Conservation (phyloP, 306 rosid species). For the Malus fusca region DNA sequence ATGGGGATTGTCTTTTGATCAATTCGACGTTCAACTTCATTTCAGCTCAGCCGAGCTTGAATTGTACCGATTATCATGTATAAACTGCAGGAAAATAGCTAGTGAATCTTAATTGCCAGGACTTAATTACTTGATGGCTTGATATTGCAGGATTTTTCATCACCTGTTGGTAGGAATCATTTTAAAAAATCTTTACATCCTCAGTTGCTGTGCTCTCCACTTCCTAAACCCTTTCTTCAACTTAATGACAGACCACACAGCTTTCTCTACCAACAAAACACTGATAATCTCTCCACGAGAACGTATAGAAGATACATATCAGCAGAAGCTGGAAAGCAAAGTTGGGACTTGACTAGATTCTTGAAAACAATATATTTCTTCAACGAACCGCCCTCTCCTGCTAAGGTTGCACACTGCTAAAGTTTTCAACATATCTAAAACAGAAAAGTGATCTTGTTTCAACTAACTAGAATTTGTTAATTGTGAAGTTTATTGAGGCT, state of each 20-base stretch:
- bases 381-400: conserved; percentile 77
- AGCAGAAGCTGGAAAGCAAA: conserved; percentile 51
- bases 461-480: conserved; percentile 39
- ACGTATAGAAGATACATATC: conserved; percentile 29
- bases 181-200: conserved; percentile 25
- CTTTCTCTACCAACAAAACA: conserved; percentile 24
- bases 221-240: conserved; percentile 76
- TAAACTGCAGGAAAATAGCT: not conserved
- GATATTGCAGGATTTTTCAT: conserved; percentile 51
- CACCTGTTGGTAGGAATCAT: conserved; percentile 30
- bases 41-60: not conserved
- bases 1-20: not conserved
- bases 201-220: conserved; percentile 29
- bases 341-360: conserved; percentile 86
- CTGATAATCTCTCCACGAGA: conserved; percentile 30
- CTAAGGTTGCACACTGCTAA: conserved; percentile 46
- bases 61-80: not conserved
- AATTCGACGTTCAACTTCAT: not conserved
- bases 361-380: conserved; percentile 67
- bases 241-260: conserved; percentile 27
- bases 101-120: not conserved
- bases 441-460: conserved; percentile 2
- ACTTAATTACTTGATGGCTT: conserved; percentile 2
- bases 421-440: not conserved
- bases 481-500: conserved; percentile 72